These are phyloP conservation scores for Macrocybe gigantea DNA, from an alignment of 768 basidiomycete species.

Conservation along the genomic window DNA sequence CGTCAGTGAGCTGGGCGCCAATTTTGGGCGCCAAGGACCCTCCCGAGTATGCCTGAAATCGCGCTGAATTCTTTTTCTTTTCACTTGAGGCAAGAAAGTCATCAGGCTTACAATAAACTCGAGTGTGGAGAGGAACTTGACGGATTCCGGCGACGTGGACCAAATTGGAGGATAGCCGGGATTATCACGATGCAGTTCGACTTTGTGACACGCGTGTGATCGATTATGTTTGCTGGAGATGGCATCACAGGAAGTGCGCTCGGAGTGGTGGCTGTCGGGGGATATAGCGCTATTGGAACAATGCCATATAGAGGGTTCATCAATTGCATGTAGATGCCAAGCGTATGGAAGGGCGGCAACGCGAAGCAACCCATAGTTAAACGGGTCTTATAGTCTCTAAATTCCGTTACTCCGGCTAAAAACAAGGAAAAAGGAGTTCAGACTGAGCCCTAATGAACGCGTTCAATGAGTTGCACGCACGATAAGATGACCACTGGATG, in stretches of 20 bases:
- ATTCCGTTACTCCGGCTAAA: slow-evolving; percentile 8
- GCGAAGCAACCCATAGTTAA: slow-evolving; percentile 17
- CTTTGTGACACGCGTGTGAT: slow-evolving; percentile 13
- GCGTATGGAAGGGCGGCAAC: slow-evolving; percentile 26
- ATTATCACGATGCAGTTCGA: slow-evolving; percentile 19
- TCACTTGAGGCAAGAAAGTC: background rate
- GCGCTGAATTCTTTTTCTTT: background rate
- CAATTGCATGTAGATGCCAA: slow-evolving; percentile 20
- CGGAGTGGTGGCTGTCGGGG: slow-evolving; percentile 16
- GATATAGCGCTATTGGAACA: slow-evolving; percentile 16
- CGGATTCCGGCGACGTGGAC: slow-evolving; percentile 14
- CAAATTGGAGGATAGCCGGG: slow-evolving; percentile 25
- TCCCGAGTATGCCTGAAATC: slow-evolving; percentile 19
- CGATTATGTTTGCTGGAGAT: slow-evolving; percentile 28
- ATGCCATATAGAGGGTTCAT: slow-evolving; percentile 16
- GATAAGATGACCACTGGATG: slow-evolving; percentile 16
- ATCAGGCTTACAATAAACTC: slow-evolving; percentile 17
- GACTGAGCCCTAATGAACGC: background rate
- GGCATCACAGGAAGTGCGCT: slow-evolving; percentile 23
- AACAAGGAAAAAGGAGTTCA: background rate
- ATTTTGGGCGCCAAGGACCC: slow-evolving; percentile 24
- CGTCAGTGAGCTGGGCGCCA: slow-evolving; percentile 19
- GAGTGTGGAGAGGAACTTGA: slow-evolving; percentile 19
- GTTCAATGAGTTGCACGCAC: slow-evolving; percentile 12
- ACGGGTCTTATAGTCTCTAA: slow-evolving; percentile 7